Percentiles rank a stretch among this genome's conserved stretches.
These are phyloP conservation scores for Metrosideros polymorpha DNA, from an alignment of 441 rosid species.

Conservation along the genomic window DNA sequence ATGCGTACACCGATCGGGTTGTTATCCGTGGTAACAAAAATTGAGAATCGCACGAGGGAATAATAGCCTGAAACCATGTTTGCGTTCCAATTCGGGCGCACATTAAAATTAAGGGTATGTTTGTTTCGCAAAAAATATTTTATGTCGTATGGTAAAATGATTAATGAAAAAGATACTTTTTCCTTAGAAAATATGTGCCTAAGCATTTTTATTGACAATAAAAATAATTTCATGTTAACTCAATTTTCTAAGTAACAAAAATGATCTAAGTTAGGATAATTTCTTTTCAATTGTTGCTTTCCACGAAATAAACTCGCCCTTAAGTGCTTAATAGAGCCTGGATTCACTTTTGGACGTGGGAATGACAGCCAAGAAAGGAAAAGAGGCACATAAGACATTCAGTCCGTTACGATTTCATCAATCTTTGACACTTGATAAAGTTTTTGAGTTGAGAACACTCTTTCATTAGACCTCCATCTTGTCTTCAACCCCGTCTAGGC, in stretches of 20 bases:
- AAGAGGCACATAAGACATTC: neutral
- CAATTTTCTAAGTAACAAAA: neutral
- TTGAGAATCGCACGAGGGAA: neutral
- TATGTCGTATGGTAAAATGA: neutral
- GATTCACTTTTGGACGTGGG: too few species aligned
- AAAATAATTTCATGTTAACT: neutral
- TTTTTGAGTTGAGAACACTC: neutral
- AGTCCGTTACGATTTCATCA: neutral
- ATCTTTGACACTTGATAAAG: neutral
- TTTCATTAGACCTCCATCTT: neutral
- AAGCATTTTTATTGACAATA: neutral
- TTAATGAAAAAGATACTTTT: neutral
- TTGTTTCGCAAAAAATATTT: neutral
- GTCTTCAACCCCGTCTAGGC: neutral
- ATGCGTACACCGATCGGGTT: neutral
- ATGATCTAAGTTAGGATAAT: neutral
- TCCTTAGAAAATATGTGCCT: accelerated
- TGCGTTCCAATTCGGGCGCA: neutral
- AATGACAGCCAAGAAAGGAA: too few species aligned
- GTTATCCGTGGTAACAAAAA: neutral
- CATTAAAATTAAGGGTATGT: neutral
- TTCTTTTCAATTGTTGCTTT: neutral
- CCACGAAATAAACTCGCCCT: neutral
- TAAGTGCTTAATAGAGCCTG: too few species aligned
- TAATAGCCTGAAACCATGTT: neutral